These are phyloP conservation scores for Penicillium rolfsii DNA, from an alignment of 2,329 filamentous ascomycete genomes.

Conservation along the genomic window DNA sequence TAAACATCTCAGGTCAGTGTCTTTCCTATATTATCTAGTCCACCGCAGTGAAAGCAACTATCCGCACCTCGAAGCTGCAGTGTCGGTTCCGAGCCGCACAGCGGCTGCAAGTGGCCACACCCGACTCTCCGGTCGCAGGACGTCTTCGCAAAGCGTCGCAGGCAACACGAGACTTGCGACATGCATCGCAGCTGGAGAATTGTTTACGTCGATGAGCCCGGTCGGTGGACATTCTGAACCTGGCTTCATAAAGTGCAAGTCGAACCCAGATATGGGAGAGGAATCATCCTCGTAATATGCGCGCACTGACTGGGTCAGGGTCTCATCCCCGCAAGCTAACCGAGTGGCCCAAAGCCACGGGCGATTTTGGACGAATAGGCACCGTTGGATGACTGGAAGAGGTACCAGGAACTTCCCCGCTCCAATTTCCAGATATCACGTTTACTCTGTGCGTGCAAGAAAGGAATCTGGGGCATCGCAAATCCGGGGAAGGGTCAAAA, in stretches of 20 bases:
- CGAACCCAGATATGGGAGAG: background rate
- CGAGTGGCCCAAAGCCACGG: background rate
- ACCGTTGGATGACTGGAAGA: background rate
- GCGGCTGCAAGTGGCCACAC: conserved; percentile 18
- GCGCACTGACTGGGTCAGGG: background rate
- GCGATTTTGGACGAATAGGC: background rate
- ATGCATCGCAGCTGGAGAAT: conserved; percentile 42
- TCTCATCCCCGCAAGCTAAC: conserved; percentile 7
- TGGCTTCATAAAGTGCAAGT: background rate
- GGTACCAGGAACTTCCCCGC: background rate
- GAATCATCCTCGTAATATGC: background rate
- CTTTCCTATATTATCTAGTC: background rate
- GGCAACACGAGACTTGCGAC: conserved; percentile 36
- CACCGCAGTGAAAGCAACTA: background rate
- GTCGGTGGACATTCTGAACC: background rate
- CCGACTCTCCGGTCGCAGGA: conserved; percentile 12
- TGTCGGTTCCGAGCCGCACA: conserved; percentile 15
- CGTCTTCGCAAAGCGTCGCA: conserved; percentile 35
- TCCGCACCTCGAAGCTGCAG: conserved; percentile 20
- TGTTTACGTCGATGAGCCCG: conserved; percentile 30
- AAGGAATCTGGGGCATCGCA: background rate
- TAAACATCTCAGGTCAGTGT: background rate
- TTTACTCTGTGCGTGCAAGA: background rate
- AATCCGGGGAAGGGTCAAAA: background rate
- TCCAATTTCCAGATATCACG: background rate